phyloP scores from a whole-genome alignment of 805 yeast species.

The Nakazawaea wickerhamii region DNA sequence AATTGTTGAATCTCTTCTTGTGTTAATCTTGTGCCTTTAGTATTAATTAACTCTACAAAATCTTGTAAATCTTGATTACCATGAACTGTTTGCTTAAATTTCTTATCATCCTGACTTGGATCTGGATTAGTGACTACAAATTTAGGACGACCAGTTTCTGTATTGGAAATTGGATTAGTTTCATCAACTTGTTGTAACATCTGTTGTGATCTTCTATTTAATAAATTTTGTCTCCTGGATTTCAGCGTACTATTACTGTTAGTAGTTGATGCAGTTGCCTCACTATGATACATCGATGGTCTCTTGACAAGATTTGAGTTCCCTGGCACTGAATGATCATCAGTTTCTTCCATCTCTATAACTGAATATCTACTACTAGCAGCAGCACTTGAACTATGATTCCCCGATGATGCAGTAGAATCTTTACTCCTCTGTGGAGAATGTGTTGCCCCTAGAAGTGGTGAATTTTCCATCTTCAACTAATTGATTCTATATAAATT shows the following conservation, averaged over 20 bases:
- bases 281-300: slow-evolving; percentile 14
- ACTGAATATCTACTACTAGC: slow-evolving; percentile 8
- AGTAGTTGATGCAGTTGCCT: background rate
- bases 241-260: background rate
- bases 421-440: background rate
- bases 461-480: background rate
- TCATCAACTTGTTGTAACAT: slow-evolving; percentile 10
- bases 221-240: slow-evolving; percentile 10
- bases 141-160: background rate
- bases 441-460: background rate
- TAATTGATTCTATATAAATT: too few species aligned
- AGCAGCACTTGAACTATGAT: background rate
- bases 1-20: slow-evolving; percentile 7
- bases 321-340: background rate
- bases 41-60: slow-evolving; percentile 4
- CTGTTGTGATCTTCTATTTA: slow-evolving; percentile 7
- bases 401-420: slow-evolving; percentile 1
- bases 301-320: slow-evolving; percentile 6
- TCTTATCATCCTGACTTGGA: background rate
- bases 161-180: background rate
- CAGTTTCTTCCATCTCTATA: background rate
- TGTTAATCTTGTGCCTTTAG: slow-evolving; percentile 6
- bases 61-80: slow-evolving; percentile 9
- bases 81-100: background rate
- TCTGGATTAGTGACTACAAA: slow-evolving; percentile 13